A percentile compares a stretch with the other conserved stretches of the same genome.
Conservation (phyloP, 108 stramenopile species). For the Cylindrotheca closterium region DNA sequence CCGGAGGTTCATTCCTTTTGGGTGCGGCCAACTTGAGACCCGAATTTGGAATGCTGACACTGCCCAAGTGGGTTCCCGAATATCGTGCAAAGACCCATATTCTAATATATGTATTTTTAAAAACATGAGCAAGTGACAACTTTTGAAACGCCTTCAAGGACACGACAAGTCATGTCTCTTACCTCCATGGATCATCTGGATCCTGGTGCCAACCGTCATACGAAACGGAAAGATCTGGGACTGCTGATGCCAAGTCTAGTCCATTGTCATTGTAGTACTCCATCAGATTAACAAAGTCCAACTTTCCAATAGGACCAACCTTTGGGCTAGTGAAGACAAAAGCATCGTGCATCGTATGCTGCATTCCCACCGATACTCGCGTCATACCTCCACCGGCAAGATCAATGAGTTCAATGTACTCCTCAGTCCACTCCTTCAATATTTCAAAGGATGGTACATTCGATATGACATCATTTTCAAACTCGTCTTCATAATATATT, state of each 20-base stretch:
- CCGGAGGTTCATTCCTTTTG: slow-evolving; percentile 6
- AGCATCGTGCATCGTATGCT: slow-evolving; percentile 17
- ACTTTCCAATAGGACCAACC: slow-evolving; percentile 24
- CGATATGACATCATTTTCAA: slow-evolving; percentile 2
- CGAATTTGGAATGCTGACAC: slow-evolving; percentile 14
- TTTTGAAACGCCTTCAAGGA: no score
- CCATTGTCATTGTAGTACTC: slow-evolving; percentile 23
- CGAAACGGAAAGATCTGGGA: slow-evolving; percentile 27
- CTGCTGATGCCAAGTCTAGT: slow-evolving; percentile 23
- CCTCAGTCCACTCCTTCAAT: slow-evolving; percentile 20
- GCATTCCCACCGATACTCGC: slow-evolving; percentile 20
- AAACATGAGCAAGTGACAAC: no score
- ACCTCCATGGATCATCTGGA: slow-evolving; percentile 27
- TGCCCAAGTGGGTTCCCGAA: slow-evolving; percentile 34
- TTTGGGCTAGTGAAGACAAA: slow-evolving; percentile 31
- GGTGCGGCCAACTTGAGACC: slow-evolving; percentile 23
- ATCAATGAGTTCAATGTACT: slow-evolving; percentile 24
- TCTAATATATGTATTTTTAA: no score
- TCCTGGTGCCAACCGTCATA: slow-evolving; percentile 37
- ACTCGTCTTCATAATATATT: not conserved
- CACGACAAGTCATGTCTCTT: no score
- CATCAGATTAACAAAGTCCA: slow-evolving; percentile 30
- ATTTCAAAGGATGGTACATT: slow-evolving; percentile 14
- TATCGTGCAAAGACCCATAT: slow-evolving; percentile 26
- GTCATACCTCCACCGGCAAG: slow-evolving; percentile 32